Evolutionary conservation across 164 flowering plant genomes (phyloP), one percentile per base, ranked within the genome.

Genomic region (Malania oleifera): DNA sequence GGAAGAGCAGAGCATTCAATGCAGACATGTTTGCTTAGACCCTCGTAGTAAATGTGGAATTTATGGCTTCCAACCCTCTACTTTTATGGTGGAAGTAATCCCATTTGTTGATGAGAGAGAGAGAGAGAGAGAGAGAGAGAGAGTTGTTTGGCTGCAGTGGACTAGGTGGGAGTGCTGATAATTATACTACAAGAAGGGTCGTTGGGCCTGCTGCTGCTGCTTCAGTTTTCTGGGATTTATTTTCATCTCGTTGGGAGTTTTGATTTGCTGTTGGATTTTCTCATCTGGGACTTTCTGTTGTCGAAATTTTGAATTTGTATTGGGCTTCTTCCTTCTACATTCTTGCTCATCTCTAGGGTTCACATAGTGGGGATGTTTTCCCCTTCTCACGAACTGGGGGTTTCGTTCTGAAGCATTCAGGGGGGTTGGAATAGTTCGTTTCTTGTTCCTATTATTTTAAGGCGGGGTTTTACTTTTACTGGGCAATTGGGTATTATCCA

Each of bases 1-100:
- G 59, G 41, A 52, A 43, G 24, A 44, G 34, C 19, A 14, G 53
- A 53, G 63, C 68, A 73, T 66, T 73, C 66, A 73, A 78, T 78
- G 80, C 74, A 56, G 70, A 63, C 71, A 72, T 65, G 67, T 67
- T 62, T 67, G 70, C 56, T 66, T 68, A 59, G 65, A 63, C 53
- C 47, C 54, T 37, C 52, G 35, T 53, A 65, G 35, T 71, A 61
- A 69, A 67, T 71, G 73, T 25, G 59, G 60, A 65, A 37, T 61
- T 56, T 64, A 52, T 62, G 68, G 48, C 15, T 26, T 28, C 24
- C 26, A 31, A 22, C 41, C 57, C 38, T 37, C 52, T 67, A 58
- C 35, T 67, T 67, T 71, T 62, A 63, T 63, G 54, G n/a, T 52
- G 48, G n/a, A n/a, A n/a, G n/a, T n/a, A n/a, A n/a, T n/a, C n/a